phyloP scores from a whole-genome alignment of 1,139 yeast species.

The Suhomyces guaymorum region DNA sequence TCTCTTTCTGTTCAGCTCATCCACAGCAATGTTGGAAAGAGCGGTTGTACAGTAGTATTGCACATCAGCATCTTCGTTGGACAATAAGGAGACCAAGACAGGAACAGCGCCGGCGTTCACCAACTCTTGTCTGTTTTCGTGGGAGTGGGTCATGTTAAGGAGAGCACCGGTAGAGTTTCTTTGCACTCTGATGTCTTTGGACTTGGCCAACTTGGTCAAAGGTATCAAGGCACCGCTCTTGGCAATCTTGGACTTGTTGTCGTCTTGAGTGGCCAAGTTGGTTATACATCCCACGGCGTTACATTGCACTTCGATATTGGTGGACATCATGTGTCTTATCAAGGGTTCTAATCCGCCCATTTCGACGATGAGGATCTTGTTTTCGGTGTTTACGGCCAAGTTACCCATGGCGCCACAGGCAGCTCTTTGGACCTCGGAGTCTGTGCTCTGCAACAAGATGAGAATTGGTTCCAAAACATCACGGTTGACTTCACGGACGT shows the following conservation, averaged over 20 bases:
- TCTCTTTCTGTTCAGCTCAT: slow-evolving; percentile 84
- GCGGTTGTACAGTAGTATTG: slow-evolving; percentile 99
- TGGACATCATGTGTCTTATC: slow-evolving; percentile 95
- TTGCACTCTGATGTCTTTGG: slow-evolving; percentile 93
- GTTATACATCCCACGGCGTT: slow-evolving; percentile 99
- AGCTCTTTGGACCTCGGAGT: slow-evolving; percentile 94
- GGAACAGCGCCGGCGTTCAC: slow-evolving; percentile 99
- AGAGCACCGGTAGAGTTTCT: slow-evolving; percentile 98
- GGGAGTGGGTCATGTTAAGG: slow-evolving; percentile 96
- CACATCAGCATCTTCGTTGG: slow-evolving; percentile 91
- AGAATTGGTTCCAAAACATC: slow-evolving; percentile 93
- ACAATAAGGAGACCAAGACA: slow-evolving; percentile 82
- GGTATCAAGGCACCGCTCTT: slow-evolving; percentile 96
- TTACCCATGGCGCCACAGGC: slow-evolving; percentile 99
- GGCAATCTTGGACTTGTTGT: slow-evolving; percentile 92
- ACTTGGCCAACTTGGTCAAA: slow-evolving; percentile 87
- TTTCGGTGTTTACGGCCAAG: slow-evolving; percentile 93
- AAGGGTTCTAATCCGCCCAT: slow-evolving; percentile 98
- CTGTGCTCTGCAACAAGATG: slow-evolving; percentile 80
- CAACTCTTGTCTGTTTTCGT: slow-evolving; percentile 92
- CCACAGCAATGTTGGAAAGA: slow-evolving; percentile 94
- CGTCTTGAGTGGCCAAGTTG: slow-evolving; percentile 97
- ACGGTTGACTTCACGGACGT: slow-evolving; percentile 83
- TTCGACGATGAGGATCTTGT: slow-evolving; percentile 88
- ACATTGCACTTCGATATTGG: slow-evolving; percentile 97